Evolutionary conservation across 257 asterid genomes (phyloP).

Genomic region (Solanum sparsipilum): DNA sequence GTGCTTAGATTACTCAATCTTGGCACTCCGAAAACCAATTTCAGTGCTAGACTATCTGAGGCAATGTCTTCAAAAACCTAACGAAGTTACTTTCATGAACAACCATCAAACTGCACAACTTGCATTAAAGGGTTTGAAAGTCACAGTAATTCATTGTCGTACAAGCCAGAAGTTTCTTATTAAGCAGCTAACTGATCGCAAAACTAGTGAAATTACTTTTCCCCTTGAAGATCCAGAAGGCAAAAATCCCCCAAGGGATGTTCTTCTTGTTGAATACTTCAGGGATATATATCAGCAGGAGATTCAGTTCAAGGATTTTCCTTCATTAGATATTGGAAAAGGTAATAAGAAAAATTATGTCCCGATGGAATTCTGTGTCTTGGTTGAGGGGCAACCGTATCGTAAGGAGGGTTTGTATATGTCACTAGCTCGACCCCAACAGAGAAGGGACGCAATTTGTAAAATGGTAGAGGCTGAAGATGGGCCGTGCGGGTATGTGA

Average conservation of each 20-base stretch:
- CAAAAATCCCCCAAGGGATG: slow-evolving; percentile 1
- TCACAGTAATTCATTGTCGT: slow-evolving; percentile 43
- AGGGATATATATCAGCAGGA: slow-evolving; percentile 34
- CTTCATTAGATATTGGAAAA: slow-evolving; percentile 50
- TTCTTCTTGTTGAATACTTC: slow-evolving; percentile 35
- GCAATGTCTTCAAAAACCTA: slow-evolving; percentile 7
- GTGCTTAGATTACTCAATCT: slow-evolving; percentile 48
- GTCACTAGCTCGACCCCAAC: slow-evolving; percentile 29
- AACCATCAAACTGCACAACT: not conserved
- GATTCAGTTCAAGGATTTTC: slow-evolving; percentile 29
- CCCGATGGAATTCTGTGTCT: slow-evolving; percentile 59
- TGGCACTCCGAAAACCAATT: slow-evolving; percentile 39
- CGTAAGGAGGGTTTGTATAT: slow-evolving; percentile 40
- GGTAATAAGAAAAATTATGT: slow-evolving; percentile 29
- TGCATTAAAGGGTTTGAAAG: slow-evolving; percentile 51
- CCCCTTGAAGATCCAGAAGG: slow-evolving; percentile 33
- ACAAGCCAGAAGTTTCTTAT: slow-evolving; percentile 45
- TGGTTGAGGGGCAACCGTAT: slow-evolving; percentile 51
- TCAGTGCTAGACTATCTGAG: slow-evolving; percentile 35
- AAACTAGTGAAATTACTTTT: slow-evolving; percentile 19
- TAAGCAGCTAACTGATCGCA: slow-evolving; percentile 3
- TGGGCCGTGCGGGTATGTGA: slow-evolving; percentile 73
- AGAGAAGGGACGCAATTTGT: slow-evolving; percentile 24
- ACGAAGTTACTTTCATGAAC: slow-evolving; percentile 6
- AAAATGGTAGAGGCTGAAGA: slow-evolving; percentile 44